phyloP scores from a whole-genome alignment of 1,139 yeast species.

The Nakaseomyces bracarensis region DNA sequence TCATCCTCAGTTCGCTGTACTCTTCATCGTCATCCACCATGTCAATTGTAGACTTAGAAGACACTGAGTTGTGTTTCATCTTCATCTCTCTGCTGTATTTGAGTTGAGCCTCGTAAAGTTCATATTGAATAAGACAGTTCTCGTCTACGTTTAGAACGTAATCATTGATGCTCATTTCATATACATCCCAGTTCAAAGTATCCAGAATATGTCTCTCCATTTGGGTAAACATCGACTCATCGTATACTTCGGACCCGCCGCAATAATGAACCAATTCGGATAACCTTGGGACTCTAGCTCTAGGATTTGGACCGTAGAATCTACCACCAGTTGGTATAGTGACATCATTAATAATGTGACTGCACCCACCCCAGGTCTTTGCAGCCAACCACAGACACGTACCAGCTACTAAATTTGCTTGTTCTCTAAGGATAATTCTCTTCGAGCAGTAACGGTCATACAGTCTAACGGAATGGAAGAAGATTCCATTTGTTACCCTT shows the following conservation, averaged over 20 bases:
- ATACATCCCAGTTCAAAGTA: conserved; percentile 74
- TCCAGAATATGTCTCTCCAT: conserved; percentile 88
- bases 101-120: conserved; percentile 32
- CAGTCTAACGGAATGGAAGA: conserved; percentile 59
- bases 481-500: conserved; percentile 74
- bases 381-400: conserved; percentile 94
- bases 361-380: conserved; percentile 65
- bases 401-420: conserved; percentile 87
- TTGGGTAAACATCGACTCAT: conserved; percentile 82
- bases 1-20: conserved; percentile 26
- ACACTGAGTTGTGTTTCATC: conserved; percentile 22
- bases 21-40: conserved; percentile 20
- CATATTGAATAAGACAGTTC: conserved; percentile 35
- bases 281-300: conserved; percentile 57
- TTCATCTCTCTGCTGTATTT: conserved; percentile 24
- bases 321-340: conserved; percentile 48
- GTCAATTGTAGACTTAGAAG: conserved; percentile 13
- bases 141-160: conserved; percentile 39
- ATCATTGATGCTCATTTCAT: conserved; percentile 52
- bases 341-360: conserved; percentile 62
- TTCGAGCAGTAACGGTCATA: conserved; percentile 86
- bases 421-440: conserved; percentile 84
- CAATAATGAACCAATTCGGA: conserved; percentile 53
- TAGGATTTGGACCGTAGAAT: conserved; percentile 55
- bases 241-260: conserved; percentile 63